phyloP scores from a whole-genome alignment of 2,329 filamentous ascomycete species.

The Chaetomiaceae sp. region DNA sequence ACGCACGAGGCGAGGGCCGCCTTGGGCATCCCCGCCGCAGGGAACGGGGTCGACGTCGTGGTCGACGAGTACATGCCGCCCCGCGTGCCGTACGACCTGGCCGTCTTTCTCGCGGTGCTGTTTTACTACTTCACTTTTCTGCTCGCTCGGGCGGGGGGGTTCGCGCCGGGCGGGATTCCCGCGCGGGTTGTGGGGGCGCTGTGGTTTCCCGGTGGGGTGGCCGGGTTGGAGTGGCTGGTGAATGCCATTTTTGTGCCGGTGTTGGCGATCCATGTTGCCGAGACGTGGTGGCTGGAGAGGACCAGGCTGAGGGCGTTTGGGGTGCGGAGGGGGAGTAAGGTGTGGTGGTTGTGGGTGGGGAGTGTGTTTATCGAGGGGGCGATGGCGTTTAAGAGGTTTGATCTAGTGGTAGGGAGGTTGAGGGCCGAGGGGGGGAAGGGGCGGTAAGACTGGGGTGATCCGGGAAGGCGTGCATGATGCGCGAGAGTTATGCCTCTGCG shows the following conservation, averaged over 20 bases:
- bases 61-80: slow-evolving; percentile 42
- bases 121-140: slow-evolving; percentile 51
- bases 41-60: slow-evolving; percentile 46
- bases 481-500: too few species aligned
- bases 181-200: slow-evolving; percentile 47
- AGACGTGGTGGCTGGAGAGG: slow-evolving; percentile 53
- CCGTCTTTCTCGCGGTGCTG: slow-evolving; percentile 51
- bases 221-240: slow-evolving; percentile 55
- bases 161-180: slow-evolving; percentile 47
- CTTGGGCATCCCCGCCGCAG: too few species aligned
- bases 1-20: slow-evolving; percentile 49
- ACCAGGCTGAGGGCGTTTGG: slow-evolving; percentile 45
- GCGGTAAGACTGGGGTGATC: neutral
- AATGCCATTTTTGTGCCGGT: slow-evolving; percentile 56
- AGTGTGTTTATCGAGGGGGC: slow-evolving; percentile 53
- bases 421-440: slow-evolving; percentile 27
- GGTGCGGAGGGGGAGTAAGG: slow-evolving; percentile 39
- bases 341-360: slow-evolving; percentile 54
- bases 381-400: slow-evolving; percentile 48
- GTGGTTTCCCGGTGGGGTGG: slow-evolving; percentile 53
- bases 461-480: too few species aligned
- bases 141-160: slow-evolving; percentile 42
- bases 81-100: slow-evolving; percentile 40
- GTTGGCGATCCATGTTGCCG: slow-evolving; percentile 59
- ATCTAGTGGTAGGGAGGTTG: slow-evolving; percentile 44